Conservation (phyloP, 495 filamentous ascomycete species). For the Aspergillus saccharolyticus region DNA sequence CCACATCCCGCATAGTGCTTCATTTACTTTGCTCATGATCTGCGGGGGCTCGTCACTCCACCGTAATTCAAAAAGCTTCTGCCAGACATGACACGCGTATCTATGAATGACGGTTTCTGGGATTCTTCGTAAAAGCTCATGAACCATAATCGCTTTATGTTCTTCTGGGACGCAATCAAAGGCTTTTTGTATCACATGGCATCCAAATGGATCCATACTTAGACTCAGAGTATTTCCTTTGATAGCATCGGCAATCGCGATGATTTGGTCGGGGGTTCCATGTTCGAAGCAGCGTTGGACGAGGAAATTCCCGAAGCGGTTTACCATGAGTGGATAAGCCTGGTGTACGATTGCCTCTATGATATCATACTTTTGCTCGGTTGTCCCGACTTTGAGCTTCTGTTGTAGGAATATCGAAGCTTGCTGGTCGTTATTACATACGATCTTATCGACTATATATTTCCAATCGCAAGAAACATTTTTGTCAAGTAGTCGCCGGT, state of each 20-base stretch:
- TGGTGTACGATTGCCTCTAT: constrained; percentile 94
- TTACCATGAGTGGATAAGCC: constrained; percentile 94
- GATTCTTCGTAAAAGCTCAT: constrained; percentile 89
- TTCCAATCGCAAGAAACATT: constrained; percentile 98
- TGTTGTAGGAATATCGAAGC: constrained; percentile 98
- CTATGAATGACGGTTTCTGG: constrained; percentile 97
- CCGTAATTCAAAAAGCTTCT: constrained; percentile 97
- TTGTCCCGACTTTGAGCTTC: constrained; percentile 94
- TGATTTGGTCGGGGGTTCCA: constrained; percentile 88
- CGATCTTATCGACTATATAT: constrained; percentile 99
- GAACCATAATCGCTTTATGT: constrained; percentile 97
- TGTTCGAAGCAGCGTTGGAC: constrained; percentile 99
- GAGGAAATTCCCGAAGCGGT: constrained; percentile 93
- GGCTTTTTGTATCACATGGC: constrained; percentile 96
- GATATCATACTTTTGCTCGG: constrained; percentile 94
- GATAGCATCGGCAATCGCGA: constrained; percentile 92
- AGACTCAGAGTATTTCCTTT: constrained; percentile 89
- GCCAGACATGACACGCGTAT: constrained; percentile 98
- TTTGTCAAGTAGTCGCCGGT: constrained; percentile 89
- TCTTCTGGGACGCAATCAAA: constrained; percentile 97
- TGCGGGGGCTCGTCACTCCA: constrained; percentile 94
- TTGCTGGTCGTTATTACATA: constrained; percentile 98
- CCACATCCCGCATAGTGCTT: constrained; percentile 94
- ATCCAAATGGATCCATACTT: constrained; percentile 98
- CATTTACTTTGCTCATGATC: constrained; percentile 98